phyloP scores from a whole-genome alignment of 2,329 filamentous ascomycete species.

The Diaporthe citriasiana region DNA sequence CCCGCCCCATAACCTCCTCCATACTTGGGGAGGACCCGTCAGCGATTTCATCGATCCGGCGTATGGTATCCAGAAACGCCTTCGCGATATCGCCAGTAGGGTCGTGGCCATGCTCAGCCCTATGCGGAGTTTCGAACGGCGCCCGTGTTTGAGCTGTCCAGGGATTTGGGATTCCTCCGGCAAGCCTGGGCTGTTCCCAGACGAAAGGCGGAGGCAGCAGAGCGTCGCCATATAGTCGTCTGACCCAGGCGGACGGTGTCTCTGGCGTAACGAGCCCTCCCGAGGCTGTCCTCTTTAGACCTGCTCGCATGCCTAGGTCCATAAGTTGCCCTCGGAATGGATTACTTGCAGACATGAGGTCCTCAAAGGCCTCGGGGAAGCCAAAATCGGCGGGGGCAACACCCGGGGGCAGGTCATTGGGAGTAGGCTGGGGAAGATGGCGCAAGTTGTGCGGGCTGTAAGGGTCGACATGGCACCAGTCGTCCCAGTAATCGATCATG shows the following conservation, averaged over 20 bases:
- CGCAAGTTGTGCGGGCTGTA: conserved; percentile 63
- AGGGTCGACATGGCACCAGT: conserved; percentile 56
- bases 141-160: background rate
- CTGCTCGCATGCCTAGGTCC: conserved; percentile 50
- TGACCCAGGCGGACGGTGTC: conserved; percentile 37
- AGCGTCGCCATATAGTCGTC: conserved; percentile 36
- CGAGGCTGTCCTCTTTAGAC: conserved; percentile 24
- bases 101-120: background rate
- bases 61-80: background rate
- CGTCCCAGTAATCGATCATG: conserved; percentile 48
- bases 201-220: conserved; percentile 34
- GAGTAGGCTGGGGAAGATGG: conserved; percentile 62
- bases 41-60: background rate
- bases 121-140: too few species aligned
- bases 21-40: background rate
- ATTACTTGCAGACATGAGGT: conserved; percentile 63
- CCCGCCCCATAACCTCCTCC: background rate
- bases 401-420: conserved; percentile 58
- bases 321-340: conserved; percentile 56
- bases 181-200: background rate
- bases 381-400: conserved; percentile 59
- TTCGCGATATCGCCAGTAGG: background rate
- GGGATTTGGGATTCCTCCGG: background rate
- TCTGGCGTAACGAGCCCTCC: conserved; percentile 35
- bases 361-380: conserved; percentile 71